Base-by-base conservation (phyloP, 208 protist species). In the Herpetomonas tarakana region DNA sequence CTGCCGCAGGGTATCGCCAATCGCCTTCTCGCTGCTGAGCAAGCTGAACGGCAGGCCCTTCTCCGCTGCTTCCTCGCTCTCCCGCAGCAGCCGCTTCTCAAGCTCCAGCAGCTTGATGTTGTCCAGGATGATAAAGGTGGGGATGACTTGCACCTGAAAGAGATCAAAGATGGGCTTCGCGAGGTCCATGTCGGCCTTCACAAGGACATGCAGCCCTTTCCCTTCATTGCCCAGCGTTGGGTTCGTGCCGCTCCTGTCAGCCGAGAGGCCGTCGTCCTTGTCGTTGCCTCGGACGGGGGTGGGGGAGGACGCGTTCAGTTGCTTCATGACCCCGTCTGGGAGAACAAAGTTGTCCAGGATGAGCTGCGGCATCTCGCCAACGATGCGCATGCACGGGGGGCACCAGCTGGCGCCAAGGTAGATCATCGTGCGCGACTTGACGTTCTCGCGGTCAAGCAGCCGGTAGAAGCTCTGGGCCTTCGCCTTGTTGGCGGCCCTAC, bases 321-420 rank as follows among this genome's bases (percentile, higher is more conserved):
- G 35, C 6, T 14, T 14, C 6, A 41, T 41, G 35, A 41, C 35
- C 9, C 9, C 35, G 35, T 41, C 35, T 41, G 35, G 35, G 35
- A 41, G 65, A 64, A 67, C 59, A 49, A 86, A 55, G 61, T 80
- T 74, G 12, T 78, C 65, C 45, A 57, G 54, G 18, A 88, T 76
- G 54, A 92, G 66, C 45, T 57, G 54, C 19, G 82, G 84, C 58
- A 90, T 70, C 51, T 68, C 67, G 26, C 56, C 57, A 12, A 92
- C 75, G 29, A 91, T 78, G 49, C 81, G 76, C 79, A 89, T 86
- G 68, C 88, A 94, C 44, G 85, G 88, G 38, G 88, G 88, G 72
- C 88, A 94, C 83, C 84, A 91, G 14, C 79, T 86, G n/a, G 88
- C 88, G 11, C 88, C 81, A 50, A 91, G 64, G 68, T 86, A 92